phyloP scores from a whole-genome alignment of 225 moss, liverwort and hornwort genomes.

The Pseudisothecium myosuroides region DNA sequence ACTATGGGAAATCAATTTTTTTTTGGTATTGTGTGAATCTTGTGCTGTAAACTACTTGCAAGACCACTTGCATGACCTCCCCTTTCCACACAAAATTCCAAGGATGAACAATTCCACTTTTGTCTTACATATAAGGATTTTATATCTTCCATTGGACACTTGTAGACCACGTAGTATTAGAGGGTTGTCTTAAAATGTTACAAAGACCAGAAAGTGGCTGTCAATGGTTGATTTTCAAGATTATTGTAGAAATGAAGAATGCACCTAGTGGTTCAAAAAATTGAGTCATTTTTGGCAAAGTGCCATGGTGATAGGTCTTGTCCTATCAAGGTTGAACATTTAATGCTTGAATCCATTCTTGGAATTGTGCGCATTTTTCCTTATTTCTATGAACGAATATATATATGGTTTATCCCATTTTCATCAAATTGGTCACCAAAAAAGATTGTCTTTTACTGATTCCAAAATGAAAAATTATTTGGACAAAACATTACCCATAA shows the following conservation, averaged over 20 bases:
- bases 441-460: neutral
- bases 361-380: neutral
- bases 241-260: neutral
- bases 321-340: neutral
- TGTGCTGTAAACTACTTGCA: neutral
- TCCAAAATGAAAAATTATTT: neutral
- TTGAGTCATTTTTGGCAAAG: too few relatives aligned
- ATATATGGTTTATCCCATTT: neutral
- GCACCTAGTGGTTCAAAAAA: neutral
- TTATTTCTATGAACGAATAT: neutral
- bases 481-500: neutral
- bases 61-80: neutral
- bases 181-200: neutral
- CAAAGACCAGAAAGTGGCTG: neutral
- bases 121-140: neutral
- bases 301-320: too few relatives aligned
- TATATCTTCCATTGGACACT: neutral
- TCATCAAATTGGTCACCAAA: neutral
- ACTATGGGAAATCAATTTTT: too few relatives aligned
- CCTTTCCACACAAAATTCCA: neutral
- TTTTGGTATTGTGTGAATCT: too few relatives aligned
- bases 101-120: neutral
- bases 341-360: neutral
- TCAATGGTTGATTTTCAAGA: neutral
- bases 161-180: accelerated